Conservation (phyloP, 2,329 filamentous ascomycete species). For the Plectosphaerella sp. region DNA sequence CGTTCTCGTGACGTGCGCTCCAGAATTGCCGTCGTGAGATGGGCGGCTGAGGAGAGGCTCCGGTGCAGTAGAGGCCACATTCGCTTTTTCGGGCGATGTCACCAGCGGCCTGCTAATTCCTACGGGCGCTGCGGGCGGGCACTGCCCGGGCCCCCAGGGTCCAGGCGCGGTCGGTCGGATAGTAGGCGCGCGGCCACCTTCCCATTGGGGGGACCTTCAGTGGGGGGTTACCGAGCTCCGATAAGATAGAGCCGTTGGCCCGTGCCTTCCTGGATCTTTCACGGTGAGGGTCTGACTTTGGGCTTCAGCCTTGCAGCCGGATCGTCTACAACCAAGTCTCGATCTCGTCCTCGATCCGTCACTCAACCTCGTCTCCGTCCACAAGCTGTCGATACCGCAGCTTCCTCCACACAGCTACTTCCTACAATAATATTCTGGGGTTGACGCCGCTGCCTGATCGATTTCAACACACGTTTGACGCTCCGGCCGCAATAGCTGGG, state of each 20-base stretch:
- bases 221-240: background rate
- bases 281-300: no score
- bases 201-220: background rate
- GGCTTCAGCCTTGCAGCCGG: no score
- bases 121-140: background rate
- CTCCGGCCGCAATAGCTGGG: no score
- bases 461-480: no score
- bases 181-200: background rate
- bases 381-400: no score
- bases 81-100: slow-evolving; percentile 3
- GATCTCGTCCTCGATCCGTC: no score
- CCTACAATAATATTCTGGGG: no score
- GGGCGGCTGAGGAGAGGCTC: background rate
- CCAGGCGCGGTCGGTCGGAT: background rate
- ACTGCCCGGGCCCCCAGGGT: background rate
- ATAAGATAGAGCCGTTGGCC: background rate
- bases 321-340: no score
- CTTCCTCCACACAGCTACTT: no score
- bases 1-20: background rate
- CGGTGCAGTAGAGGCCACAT: slow-evolving; percentile 2
- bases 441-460: no score
- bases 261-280: no score
- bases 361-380: no score
- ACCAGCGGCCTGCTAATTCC: background rate
- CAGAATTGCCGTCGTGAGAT: background rate